A percentile compares a stretch with the other conserved stretches of the same genome.
Conservation (phyloP, 495 filamentous ascomycete genomes). For the Penicillium flavigenum region DNA sequence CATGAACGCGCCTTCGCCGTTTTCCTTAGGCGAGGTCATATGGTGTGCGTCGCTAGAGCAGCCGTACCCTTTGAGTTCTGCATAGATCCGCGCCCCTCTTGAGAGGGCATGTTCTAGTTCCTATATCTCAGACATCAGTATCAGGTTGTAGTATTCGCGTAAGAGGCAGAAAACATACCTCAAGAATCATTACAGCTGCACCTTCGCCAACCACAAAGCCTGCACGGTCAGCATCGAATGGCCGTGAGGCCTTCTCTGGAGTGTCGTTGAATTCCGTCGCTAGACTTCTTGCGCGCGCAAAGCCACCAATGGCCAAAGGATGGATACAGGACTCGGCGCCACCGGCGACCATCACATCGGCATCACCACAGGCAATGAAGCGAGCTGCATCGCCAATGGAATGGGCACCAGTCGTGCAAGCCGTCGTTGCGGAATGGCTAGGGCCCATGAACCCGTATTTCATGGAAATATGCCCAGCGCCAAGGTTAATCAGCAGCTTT, state of each 20-base stretch:
- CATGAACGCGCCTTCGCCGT: conserved; percentile 74
- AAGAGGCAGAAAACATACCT: conserved; percentile 43
- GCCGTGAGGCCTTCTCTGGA: conserved; percentile 73
- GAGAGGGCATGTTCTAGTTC: conserved; percentile 84
- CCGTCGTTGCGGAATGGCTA: conserved; percentile 87
- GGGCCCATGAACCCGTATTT: conserved; percentile 88
- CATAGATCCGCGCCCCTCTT: conserved; percentile 79
- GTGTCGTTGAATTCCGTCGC: conserved; percentile 74
- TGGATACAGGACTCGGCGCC: conserved; percentile 96
- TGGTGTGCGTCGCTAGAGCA: conserved; percentile 85
- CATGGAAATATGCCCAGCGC: conserved; percentile 92
- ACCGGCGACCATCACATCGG: conserved; percentile 91
- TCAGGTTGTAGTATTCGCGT: background rate
- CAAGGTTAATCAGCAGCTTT: conserved; percentile 88
- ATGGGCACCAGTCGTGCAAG: conserved; percentile 94
- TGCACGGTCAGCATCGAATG: conserved; percentile 77
- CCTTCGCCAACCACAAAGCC: conserved; percentile 96
- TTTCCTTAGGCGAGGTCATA: conserved; percentile 81
- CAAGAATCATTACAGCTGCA: conserved; percentile 80
- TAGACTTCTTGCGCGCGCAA: conserved; percentile 81
- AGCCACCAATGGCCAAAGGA: conserved; percentile 87
- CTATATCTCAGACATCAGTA: conserved; percentile 30
- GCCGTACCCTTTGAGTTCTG: conserved; percentile 86
- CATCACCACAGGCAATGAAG: conserved; percentile 87
- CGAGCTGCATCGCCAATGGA: conserved; percentile 89